A percentile compares a stretch with the other conserved stretches of the same genome.
Conservation (phyloP, 805 yeast genomes). For the Saturnispora silvae region DNA sequence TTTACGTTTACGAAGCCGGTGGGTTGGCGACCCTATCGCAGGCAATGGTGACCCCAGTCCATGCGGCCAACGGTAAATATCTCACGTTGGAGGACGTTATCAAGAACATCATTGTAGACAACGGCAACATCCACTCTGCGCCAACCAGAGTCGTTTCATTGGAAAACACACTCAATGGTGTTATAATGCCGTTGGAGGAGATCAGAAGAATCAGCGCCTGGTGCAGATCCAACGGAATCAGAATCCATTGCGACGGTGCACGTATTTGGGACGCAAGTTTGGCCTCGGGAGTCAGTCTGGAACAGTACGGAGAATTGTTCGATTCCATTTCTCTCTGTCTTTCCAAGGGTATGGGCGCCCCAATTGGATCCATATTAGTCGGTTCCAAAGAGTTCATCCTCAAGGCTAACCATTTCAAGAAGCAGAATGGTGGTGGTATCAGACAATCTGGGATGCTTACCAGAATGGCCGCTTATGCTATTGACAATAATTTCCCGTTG, state of each 20-base stretch:
- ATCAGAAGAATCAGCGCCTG: slow-evolving; percentile 57
- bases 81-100: slow-evolving; percentile 72
- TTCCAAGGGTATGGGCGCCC: slow-evolving; percentile 87
- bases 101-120: slow-evolving; percentile 41
- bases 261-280: slow-evolving; percentile 82
- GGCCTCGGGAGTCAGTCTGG: slow-evolving; percentile 57
- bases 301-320: slow-evolving; percentile 63
- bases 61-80: slow-evolving; percentile 64
- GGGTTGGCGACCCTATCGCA: slow-evolving; percentile 84
- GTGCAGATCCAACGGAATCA: slow-evolving; percentile 49
- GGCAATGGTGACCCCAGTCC: slow-evolving; percentile 82
- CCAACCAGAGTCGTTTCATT: slow-evolving; percentile 79
- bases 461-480: slow-evolving; percentile 66
- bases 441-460: slow-evolving; percentile 80
- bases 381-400: slow-evolving; percentile 49
- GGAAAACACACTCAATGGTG: slow-evolving; percentile 84
- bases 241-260: slow-evolving; percentile 86
- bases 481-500: slow-evolving; percentile 59
- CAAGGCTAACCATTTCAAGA: slow-evolving; percentile 76
- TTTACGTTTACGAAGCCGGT: slow-evolving; percentile 79
- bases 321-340: slow-evolving; percentile 86
- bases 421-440: slow-evolving; percentile 90
- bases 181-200: slow-evolving; percentile 72
- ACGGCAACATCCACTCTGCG: slow-evolving; percentile 78
- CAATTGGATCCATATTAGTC: slow-evolving; percentile 82